phyloP scores from a whole-genome alignment of 2,329 filamentous ascomycete species.

The Colletotrichum navitas region DNA sequence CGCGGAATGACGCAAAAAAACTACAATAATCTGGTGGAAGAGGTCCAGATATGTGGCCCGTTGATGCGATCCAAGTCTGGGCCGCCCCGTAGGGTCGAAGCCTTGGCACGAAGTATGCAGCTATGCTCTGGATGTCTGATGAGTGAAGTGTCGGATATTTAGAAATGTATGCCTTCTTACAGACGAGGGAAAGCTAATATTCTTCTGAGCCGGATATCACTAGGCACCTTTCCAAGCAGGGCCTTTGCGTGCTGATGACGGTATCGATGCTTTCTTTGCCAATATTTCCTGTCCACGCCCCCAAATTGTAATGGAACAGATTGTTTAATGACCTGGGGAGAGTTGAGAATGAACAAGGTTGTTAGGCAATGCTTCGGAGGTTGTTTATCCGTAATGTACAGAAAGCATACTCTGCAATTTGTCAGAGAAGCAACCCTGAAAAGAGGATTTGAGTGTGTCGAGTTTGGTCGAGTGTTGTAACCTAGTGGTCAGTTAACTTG shows the following conservation, averaged over 20 bases:
- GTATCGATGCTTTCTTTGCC: neutral
- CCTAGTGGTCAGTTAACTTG: neutral
- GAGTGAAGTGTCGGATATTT: neutral
- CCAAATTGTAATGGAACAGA: neutral
- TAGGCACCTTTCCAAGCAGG: neutral
- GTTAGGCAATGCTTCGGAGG: neutral
- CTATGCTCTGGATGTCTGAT: too few relatives aligned
- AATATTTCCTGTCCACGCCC: neutral
- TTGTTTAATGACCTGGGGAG: neutral
- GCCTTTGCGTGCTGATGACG: neutral
- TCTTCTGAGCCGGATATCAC: neutral
- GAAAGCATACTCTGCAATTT: neutral
- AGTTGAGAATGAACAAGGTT: neutral
- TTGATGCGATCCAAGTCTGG: neutral
- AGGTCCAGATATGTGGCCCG: neutral
- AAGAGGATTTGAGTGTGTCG: neutral
- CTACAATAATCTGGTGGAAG: neutral
- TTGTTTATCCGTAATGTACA: neutral
- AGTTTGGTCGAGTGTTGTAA: neutral
- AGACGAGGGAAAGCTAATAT: neutral
- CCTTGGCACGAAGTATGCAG: neutral
- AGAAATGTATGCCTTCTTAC: neutral
- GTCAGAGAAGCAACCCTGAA: neutral
- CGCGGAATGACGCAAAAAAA: neutral
- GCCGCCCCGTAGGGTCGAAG: too few relatives aligned